Percentiles rank a stretch among this genome's conserved stretches.
These are phyloP conservation scores for Inga leiocalycina DNA, from an alignment of 306 rosid species.

Conservation along the genomic window DNA sequence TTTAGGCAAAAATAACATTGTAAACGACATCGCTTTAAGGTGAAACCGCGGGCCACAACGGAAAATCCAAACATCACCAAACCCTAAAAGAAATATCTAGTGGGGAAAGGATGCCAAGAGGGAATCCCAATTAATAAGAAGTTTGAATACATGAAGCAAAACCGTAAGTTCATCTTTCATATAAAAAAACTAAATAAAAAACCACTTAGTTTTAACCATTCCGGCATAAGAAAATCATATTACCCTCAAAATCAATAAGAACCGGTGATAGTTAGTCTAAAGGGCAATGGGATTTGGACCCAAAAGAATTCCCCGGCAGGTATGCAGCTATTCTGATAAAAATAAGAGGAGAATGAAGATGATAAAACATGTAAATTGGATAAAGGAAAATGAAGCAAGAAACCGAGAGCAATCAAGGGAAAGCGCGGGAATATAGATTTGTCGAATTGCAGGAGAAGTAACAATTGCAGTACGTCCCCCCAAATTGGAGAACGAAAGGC, in stretches of 20 bases:
- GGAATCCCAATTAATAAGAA: not conserved
- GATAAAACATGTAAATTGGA: constrained; percentile 7
- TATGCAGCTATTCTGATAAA: not conserved
- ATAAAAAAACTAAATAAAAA: not conserved
- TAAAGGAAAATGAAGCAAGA: constrained; percentile 17
- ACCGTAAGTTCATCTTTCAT: not conserved
- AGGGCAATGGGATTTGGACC: not conserved
- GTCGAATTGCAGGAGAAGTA: not conserved
- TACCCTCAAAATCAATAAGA: not conserved
- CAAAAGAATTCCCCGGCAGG: not conserved
- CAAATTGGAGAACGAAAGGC: not conserved
- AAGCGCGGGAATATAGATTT: not conserved
- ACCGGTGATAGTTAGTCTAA: not conserved
- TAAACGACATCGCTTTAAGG: no score
- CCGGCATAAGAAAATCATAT: not conserved
- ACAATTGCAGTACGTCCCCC: not conserved
- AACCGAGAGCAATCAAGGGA: not conserved
- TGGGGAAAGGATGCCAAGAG: not conserved
- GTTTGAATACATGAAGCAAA: not conserved
- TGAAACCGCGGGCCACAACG: no score
- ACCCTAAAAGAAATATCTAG: constrained; percentile 15
- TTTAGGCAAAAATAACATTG: not conserved
- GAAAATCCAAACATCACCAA: not conserved
- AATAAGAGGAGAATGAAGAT: not conserved
- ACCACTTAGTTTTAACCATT: not conserved